These are phyloP conservation scores for Cordyceps fumosorosea DNA, from an alignment of 2,329 filamentous ascomycete species.

Conservation along the genomic window DNA sequence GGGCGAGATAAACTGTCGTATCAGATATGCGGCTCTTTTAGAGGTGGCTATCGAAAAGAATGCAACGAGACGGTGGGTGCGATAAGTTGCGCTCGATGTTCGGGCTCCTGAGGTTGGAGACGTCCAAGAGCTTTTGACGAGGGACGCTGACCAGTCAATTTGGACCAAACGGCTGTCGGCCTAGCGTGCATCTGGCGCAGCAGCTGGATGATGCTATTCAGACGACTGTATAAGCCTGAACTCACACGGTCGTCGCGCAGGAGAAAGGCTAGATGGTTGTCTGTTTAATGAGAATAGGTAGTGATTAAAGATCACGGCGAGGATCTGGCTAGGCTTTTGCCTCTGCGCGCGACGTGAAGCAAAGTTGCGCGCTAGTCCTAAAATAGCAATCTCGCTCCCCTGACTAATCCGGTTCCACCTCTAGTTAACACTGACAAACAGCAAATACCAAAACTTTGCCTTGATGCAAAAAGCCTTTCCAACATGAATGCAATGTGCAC, in stretches of 20 bases:
- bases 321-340: conserved; percentile 3
- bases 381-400: not conserved
- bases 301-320: conserved; percentile 3
- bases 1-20: conserved; percentile 4
- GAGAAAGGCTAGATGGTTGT: not conserved
- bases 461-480: no score
- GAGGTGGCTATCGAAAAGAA: not conserved
- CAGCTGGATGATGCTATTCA: not conserved
- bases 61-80: not conserved
- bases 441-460: no score
- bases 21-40: not conserved
- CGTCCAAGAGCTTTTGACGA: not conserved
- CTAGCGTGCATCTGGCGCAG: conserved; percentile 11
- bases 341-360: conserved; percentile 6
- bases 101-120: not conserved
- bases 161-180: conserved; percentile 6
- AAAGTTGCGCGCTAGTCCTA: not conserved
- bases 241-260: conserved; percentile 1
- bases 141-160: conserved; percentile 3
- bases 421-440: not conserved
- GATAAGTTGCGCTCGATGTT: not conserved
- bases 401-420: conserved; percentile 3
- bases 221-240: not conserved
- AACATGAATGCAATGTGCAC: no score
- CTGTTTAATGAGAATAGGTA: not conserved